A percentile compares a stretch with the other conserved stretches of the same genome.
phyloP scores from a whole-genome alignment of 2,329 filamentous ascomycete species.

The Cyphellophora europaea region DNA sequence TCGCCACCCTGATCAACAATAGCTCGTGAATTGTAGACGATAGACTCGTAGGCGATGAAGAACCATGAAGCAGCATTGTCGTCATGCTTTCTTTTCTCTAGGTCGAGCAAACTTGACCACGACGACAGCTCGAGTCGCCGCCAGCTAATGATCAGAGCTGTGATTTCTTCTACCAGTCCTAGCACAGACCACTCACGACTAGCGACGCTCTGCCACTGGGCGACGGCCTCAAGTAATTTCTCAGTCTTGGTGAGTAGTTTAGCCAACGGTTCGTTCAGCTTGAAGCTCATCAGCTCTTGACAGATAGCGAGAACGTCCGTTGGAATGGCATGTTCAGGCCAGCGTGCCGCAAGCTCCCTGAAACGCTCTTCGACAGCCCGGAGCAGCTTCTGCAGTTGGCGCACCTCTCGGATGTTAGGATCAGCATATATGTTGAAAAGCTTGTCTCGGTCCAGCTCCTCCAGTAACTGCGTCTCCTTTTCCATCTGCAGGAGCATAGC shows the following conservation, averaged over 20 bases:
- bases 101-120: slow-evolving; percentile 81
- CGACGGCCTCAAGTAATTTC: slow-evolving; percentile 71
- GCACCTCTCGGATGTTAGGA: slow-evolving; percentile 64
- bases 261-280: slow-evolving; percentile 73
- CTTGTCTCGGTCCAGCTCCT: slow-evolving; percentile 24
- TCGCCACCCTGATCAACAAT: slow-evolving; percentile 51
- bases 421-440: slow-evolving; percentile 87
- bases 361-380: slow-evolving; percentile 64
- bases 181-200: slow-evolving; percentile 67
- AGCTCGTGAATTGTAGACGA: slow-evolving; percentile 65
- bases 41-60: slow-evolving; percentile 88
- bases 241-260: slow-evolving; percentile 80
- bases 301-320: slow-evolving; percentile 69
- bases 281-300: slow-evolving; percentile 63
- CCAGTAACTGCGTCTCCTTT: slow-evolving; percentile 46
- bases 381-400: slow-evolving; percentile 61
- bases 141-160: slow-evolving; percentile 77
- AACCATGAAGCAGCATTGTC: slow-evolving; percentile 84
- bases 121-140: slow-evolving; percentile 82
- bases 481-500: slow-evolving; percentile 57
- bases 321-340: slow-evolving; percentile 69
- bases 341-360: slow-evolving; percentile 52
- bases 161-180: slow-evolving; percentile 65
- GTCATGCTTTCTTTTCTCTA: slow-evolving; percentile 66
- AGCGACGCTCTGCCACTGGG: slow-evolving; percentile 93